Percentiles rank a stretch among this genome's conserved stretches.
Conservation (phyloP, 495 filamentous ascomycete genomes). For the Tuber melanosporum region DNA sequence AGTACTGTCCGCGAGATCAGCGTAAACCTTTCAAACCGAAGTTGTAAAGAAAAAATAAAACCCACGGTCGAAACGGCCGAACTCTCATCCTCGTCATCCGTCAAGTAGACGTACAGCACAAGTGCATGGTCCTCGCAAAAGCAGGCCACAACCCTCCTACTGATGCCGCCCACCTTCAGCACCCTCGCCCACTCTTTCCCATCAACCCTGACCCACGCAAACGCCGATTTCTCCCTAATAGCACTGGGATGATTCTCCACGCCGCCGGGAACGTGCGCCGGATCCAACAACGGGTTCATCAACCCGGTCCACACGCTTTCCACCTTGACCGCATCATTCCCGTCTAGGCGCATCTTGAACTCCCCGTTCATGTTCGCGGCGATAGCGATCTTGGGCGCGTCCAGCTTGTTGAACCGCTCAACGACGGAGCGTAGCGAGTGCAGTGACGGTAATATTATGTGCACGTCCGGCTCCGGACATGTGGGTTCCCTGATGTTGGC, state of each 20-base stretch:
- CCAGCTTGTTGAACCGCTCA: conserved; percentile 83
- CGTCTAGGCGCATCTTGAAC: conserved; percentile 60
- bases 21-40: neutral
- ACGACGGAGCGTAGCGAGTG: conserved; percentile 81
- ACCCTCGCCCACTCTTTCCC: conserved; percentile 87
- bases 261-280: conserved; percentile 56
- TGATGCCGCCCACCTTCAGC: conserved; percentile 77
- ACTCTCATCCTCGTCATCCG: conserved; percentile 57
- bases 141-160: conserved; percentile 87
- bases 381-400: conserved; percentile 63
- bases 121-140: conserved; percentile 70
- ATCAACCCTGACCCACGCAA: conserved; percentile 82
- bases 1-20: conserved; percentile 50
- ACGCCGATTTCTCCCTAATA: conserved; percentile 56
- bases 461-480: conserved; percentile 85
- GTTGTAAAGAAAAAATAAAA: conserved; percentile 1
- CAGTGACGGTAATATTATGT: conserved; percentile 80
- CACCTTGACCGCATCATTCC: conserved; percentile 72
- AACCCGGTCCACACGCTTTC: conserved; percentile 74
- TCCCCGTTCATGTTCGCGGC: conserved; percentile 89
- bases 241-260: conserved; percentile 70
- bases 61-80: conserved; percentile 73
- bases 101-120: conserved; percentile 86
- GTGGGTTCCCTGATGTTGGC: conserved; percentile 82
- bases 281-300: conserved; percentile 76